Evolutionary conservation across 495 filamentous ascomycete species (phyloP).

Genomic region (Penicillium roqueforti): DNA sequence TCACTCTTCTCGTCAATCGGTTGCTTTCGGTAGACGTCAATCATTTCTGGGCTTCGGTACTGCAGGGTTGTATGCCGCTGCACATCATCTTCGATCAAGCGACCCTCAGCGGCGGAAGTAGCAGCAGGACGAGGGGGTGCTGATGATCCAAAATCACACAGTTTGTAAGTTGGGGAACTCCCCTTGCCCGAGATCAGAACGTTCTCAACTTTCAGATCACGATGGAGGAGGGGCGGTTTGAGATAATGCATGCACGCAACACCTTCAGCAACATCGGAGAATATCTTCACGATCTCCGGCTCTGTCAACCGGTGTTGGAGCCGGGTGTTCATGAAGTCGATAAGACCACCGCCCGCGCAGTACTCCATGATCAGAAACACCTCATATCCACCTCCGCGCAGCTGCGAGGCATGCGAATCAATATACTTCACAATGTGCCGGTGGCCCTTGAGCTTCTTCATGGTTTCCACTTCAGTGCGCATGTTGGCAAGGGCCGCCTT

Average conservation of each 20-base stretch:
- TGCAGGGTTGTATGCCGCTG: conserved; percentile 96
- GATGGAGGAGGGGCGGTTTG: conserved; percentile 86
- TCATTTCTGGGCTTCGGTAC: conserved; percentile 97
- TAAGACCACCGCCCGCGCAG: conserved; percentile 77
- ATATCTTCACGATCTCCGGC: conserved; percentile 95
- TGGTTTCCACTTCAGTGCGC: conserved; percentile 98
- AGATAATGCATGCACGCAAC: conserved; percentile 99
- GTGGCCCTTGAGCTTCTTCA: conserved; percentile 98
- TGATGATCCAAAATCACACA: conserved; percentile 96
- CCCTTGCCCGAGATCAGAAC: conserved; percentile 76
- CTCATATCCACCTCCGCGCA: conserved; percentile 90
- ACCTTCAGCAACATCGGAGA: conserved; percentile 90
- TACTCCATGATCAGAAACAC: conserved; percentile 99
- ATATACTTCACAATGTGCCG: conserved; percentile 95
- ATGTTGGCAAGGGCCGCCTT: conserved; percentile 90
- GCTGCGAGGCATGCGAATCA: conserved; percentile 93
- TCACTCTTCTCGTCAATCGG: conserved; percentile 99
- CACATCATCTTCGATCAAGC: conserved; percentile 91
- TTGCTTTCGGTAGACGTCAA: conserved; percentile 93
- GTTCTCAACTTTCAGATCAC: conserved; percentile 97
- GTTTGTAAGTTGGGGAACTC: conserved; percentile 68
- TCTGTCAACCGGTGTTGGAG: conserved; percentile 95
- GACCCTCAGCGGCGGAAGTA: conserved; percentile 77
- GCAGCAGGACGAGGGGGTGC: conserved; percentile 81
- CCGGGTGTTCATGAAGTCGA: conserved; percentile 99